phyloP scores from a whole-genome alignment of 2,329 filamentous ascomycete genomes.

The Talaromyces sp. region DNA sequence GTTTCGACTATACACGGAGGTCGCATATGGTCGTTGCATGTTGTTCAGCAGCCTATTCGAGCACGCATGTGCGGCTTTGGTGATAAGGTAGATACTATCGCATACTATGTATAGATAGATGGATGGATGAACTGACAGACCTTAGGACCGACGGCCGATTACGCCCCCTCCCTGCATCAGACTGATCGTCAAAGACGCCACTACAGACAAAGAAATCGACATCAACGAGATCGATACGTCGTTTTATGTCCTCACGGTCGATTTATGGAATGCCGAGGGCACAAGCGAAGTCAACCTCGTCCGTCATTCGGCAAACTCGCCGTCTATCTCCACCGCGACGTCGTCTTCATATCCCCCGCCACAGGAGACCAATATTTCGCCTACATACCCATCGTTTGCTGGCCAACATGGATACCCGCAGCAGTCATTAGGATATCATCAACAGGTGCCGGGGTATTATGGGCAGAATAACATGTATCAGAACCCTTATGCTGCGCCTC shows the following conservation, averaged over 20 bases:
- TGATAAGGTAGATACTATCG: conserved; percentile 66
- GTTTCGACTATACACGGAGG: conserved; percentile 39
- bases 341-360: conserved; percentile 66
- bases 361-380: conserved; percentile 28
- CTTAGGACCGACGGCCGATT: conserved; percentile 87
- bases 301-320: conserved; percentile 59
- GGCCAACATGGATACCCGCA: conserved; percentile 24
- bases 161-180: conserved; percentile 90
- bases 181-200: conserved; percentile 69
- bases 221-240: conserved; percentile 67
- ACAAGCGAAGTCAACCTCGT: conserved; percentile 63
- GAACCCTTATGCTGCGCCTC: conserved; percentile 26
- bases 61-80: conserved; percentile 99
- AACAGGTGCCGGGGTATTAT: conserved; percentile 35
- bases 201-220: conserved; percentile 74
- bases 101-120: background rate
- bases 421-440: conserved; percentile 30
- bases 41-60: conserved; percentile 84
- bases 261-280: conserved; percentile 61
- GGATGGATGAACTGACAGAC: conserved; percentile 10
- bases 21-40: conserved; percentile 58
- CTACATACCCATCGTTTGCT: conserved; percentile 35
- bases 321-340: conserved; percentile 76
- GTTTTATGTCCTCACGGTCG: conserved; percentile 64
- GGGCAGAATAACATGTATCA: conserved; percentile 28